Base-by-base conservation (phyloP, 2,329 filamentous ascomycete species). In the Penicillium rolfsii region DNA sequence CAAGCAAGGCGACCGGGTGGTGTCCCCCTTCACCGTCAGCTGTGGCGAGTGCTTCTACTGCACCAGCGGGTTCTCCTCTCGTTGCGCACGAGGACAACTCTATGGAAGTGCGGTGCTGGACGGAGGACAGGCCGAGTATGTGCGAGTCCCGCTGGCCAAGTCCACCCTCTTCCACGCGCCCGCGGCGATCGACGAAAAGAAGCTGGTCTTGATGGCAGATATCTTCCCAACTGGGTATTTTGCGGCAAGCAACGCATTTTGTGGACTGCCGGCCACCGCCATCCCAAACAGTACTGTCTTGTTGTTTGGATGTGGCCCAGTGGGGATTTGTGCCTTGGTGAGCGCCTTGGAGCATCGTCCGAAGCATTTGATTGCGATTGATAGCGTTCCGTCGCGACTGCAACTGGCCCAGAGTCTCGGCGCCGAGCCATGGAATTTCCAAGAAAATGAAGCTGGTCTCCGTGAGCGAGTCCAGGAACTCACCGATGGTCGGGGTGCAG, bases 211-310 rank as follows among this genome's bases (percentile, higher is more conserved):
- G 24, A 96, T 96, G 92, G 91, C 91, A 4, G 92, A 96, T 73
- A 96, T 97, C 67, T 95, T 94, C 76, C 92, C 91, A 0, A 91
- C 88, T 0, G 77, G 93, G 1, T 96, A 86, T 77, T 96, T 92
- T 68, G 91, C 91, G 1, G 90, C 90, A 1, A 82, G 84, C 55
- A 93, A 91, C 69, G 92, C 86, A 2, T 88, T 95, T 71, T 83
- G 84, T 52, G 76, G 87, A 69, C 79, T 89, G 38, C 77, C 76
- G 5, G 60, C 71, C 19, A 80, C 84, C 57, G 80, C 85, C 41
- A 82, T 65, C 5, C 45, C 56, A 9, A 57, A 66, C 5, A 67
- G 63, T 43, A 69, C 64, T 0, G 87, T 91, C 0, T 89, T 94
- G 1, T 80, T 95, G 14, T 84, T 96, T 59, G 92, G 93, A 2